phyloP scores from a whole-genome alignment of 192 early-diverging fungal species.

The Coemansia sp. region DNA sequence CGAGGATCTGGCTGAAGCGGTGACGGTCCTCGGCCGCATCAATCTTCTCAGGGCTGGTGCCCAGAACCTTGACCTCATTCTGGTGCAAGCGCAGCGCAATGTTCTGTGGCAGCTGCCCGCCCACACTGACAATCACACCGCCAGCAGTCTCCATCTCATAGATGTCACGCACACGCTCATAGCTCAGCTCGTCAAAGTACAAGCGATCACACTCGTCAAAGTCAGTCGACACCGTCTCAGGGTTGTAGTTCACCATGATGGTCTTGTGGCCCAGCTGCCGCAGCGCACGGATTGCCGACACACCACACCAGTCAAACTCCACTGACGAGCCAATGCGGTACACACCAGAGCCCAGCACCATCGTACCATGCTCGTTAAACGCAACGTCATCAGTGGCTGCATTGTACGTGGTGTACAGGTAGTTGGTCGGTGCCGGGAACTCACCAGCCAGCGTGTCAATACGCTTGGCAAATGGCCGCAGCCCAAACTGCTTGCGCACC shows the following conservation, averaged over 20 bases:
- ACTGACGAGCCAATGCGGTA: constrained; percentile 97
- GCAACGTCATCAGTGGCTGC: constrained; percentile 79
- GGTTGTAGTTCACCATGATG: constrained; percentile 99
- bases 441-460: constrained; percentile 97
- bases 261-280: constrained; percentile 79
- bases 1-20: constrained; percentile 91
- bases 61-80: constrained; percentile 79
- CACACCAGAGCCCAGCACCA: constrained; percentile 96
- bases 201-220: constrained; percentile 97
- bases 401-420: constrained; percentile 98
- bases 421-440: constrained; percentile 95
- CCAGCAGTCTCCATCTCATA: constrained; percentile 81
- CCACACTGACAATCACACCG: constrained; percentile 89
- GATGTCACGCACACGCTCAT: constrained; percentile 96
- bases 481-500: constrained; percentile 67
- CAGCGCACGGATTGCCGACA: constrained; percentile 79
- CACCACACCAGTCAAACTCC: constrained; percentile 96
- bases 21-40: constrained; percentile 94
- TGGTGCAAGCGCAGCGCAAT: constrained; percentile 85
- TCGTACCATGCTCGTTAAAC: constrained; percentile 87
- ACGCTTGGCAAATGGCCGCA: constrained; percentile 88
- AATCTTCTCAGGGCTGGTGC: constrained; percentile 87
- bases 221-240: constrained; percentile 97
- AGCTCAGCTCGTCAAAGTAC: constrained; percentile 96
- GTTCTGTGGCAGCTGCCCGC: constrained; percentile 96